These are phyloP conservation scores for Globisporangium yorkense DNA, from an alignment of 352 stramenopile genomes.

Conservation along the genomic window DNA sequence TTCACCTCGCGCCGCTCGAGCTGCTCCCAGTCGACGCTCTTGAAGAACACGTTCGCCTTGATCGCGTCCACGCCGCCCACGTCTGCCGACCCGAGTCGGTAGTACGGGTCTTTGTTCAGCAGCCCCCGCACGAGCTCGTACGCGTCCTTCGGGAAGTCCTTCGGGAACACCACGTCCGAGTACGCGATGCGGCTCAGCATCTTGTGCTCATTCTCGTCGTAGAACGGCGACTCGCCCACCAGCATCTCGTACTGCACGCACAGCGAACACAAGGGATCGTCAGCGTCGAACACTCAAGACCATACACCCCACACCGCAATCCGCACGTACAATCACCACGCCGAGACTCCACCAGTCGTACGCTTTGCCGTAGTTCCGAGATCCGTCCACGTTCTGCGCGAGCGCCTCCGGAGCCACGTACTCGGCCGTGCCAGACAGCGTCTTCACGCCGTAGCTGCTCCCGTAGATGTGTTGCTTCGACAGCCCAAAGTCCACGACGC, in stretches of 20 bases:
- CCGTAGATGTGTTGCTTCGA: slow-evolving; percentile 88
- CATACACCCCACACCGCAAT: neutral
- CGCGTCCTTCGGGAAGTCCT: slow-evolving; percentile 69
- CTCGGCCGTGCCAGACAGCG: slow-evolving; percentile 78
- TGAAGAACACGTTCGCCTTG: slow-evolving; percentile 71
- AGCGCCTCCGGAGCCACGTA: slow-evolving; percentile 85
- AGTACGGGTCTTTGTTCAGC: slow-evolving; percentile 65
- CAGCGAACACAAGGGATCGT: neutral
- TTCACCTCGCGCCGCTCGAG: slow-evolving; percentile 65
- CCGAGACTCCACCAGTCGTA: slow-evolving; percentile 90
- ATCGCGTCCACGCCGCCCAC: slow-evolving; percentile 67
- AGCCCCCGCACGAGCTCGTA: slow-evolving; percentile 71
- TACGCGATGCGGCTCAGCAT: slow-evolving; percentile 85
- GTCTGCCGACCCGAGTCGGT: slow-evolving; percentile 57
- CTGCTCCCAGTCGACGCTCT: slow-evolving; percentile 68
- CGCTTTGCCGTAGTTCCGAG: slow-evolving; percentile 81
- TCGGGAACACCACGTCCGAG: slow-evolving; percentile 66
- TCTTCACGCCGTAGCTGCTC: slow-evolving; percentile 82
- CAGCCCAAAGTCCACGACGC: slow-evolving; percentile 84
- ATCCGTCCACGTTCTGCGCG: slow-evolving; percentile 71
- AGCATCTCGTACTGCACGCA: slow-evolving; percentile 79
- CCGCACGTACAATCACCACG: slow-evolving; percentile 72
- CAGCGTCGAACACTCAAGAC: neutral
- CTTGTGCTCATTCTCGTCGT: slow-evolving; percentile 86
- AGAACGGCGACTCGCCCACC: slow-evolving; percentile 81